Conservation (phyloP, 2,329 filamentous ascomycete genomes). For the Fusarium concolor region DNA sequence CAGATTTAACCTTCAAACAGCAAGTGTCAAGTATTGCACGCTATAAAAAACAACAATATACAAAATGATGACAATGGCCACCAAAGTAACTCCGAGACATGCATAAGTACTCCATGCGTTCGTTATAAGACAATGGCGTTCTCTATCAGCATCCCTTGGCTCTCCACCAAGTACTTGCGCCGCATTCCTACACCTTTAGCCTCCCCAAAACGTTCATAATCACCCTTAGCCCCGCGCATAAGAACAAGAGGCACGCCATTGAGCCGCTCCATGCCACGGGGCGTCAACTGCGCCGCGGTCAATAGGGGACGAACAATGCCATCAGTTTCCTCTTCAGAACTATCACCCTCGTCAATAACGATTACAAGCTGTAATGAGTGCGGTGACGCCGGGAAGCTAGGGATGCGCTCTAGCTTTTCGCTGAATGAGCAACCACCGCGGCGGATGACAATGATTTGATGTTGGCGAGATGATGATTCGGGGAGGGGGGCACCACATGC, state of each 20-base stretch:
- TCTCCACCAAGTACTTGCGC: constrained; percentile 82
- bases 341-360: constrained; percentile 70
- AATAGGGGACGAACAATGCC: constrained; percentile 72
- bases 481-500: constrained; percentile 72
- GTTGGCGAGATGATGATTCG: constrained; percentile 61
- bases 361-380: constrained; percentile 82
- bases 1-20: background rate
- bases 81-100: constrained; percentile 41
- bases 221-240: constrained; percentile 74
- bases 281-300: constrained; percentile 78
- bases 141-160: constrained; percentile 80
- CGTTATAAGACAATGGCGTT: constrained; percentile 76
- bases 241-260: constrained; percentile 86
- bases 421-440: constrained; percentile 88
- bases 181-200: constrained; percentile 79
- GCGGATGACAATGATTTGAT: constrained; percentile 85
- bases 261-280: constrained; percentile 74
- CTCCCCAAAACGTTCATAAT: constrained; percentile 70
- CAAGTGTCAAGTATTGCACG: background rate
- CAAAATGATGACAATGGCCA: constrained; percentile 15
- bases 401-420: constrained; percentile 86
- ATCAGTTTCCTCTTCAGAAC: constrained; percentile 42
- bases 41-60: background rate
- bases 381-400: constrained; percentile 73
- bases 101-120: constrained; percentile 31